These are phyloP conservation scores for Phlebiopsis flavidoalba DNA, from an alignment of 768 basidiomycete genomes.

Conservation along the genomic window DNA sequence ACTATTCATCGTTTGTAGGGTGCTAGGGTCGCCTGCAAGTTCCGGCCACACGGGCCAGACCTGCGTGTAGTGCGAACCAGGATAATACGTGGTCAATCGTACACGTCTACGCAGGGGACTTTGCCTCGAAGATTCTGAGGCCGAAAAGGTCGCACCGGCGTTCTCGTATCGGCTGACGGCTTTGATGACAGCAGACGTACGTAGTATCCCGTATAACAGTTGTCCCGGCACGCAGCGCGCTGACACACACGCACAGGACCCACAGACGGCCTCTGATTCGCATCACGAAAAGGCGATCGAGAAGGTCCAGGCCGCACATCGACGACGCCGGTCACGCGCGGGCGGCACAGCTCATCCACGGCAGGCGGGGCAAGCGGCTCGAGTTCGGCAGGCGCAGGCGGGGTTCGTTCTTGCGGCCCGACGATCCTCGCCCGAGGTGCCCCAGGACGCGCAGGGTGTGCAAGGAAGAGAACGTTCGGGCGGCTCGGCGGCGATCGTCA, in stretches of 20 bases:
- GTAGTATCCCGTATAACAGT: constrained; percentile 22
- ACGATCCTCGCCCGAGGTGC: constrained; percentile 89
- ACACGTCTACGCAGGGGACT: constrained; percentile 90
- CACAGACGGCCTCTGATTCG: constrained; percentile 96
- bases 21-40: constrained; percentile 74
- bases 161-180: constrained; percentile 90
- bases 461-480: constrained; percentile 92
- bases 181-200: constrained; percentile 71
- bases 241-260: constrained; percentile 44
- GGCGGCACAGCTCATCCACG: constrained; percentile 86
- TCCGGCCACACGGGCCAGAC: constrained; percentile 81
- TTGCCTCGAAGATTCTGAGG: constrained; percentile 81
- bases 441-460: constrained; percentile 58
- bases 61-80: constrained; percentile 85
- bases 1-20: constrained; percentile 33
- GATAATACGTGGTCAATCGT: constrained; percentile 89
- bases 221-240: background rate
- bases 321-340: constrained; percentile 80
- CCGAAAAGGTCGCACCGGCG: constrained; percentile 71
- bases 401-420: constrained; percentile 79
- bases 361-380: constrained; percentile 76
- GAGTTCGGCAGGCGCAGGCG: constrained; percentile 45
- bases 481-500: constrained; percentile 82
- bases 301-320: constrained; percentile 83
- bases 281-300: constrained; percentile 78